phyloP scores from a whole-genome alignment of 352 stramenopile species.

The Pythium myriotylum region DNA sequence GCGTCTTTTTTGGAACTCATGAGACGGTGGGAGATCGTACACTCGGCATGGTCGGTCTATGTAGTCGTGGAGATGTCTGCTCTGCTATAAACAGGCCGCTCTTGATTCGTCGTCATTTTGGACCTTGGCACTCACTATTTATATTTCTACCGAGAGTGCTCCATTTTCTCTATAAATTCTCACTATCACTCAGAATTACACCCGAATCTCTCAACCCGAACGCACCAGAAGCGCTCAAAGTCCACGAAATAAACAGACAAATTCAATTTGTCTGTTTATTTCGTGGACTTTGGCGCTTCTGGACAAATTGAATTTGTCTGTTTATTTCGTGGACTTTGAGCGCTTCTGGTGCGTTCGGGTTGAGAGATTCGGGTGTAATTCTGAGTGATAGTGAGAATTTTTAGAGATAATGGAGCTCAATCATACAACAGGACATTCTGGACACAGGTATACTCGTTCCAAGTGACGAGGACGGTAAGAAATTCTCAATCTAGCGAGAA shows the following conservation, averaged over 20 bases:
- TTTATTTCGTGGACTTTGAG: slow-evolving; percentile 10
- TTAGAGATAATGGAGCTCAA: slow-evolving; percentile 20
- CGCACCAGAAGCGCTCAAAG: slow-evolving; percentile 13
- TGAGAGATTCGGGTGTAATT: slow-evolving; percentile 10
- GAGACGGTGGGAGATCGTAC: too few species aligned
- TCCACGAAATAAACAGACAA: slow-evolving; percentile 2
- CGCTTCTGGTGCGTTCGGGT: slow-evolving; percentile 10
- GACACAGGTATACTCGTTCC: slow-evolving; percentile 14
- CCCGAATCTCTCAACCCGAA: slow-evolving; percentile 16
- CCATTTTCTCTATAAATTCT: slow-evolving; percentile 21
- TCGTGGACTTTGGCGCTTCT: slow-evolving; percentile 13
- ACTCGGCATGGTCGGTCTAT: too few species aligned
- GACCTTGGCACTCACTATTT: too few species aligned
- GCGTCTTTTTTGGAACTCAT: too few species aligned
- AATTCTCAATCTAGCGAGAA: slow-evolving; percentile 4
- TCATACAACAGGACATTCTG: slow-evolving; percentile 18
- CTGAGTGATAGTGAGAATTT: slow-evolving; percentile 16
- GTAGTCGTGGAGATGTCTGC: too few species aligned
- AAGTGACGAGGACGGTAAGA: slow-evolving; percentile 16
- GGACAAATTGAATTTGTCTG: background rate
- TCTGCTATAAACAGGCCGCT: too few species aligned
- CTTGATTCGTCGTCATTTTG: too few species aligned
- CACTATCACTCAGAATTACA: slow-evolving; percentile 5
- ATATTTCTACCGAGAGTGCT: too few species aligned
- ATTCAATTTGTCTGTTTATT: background rate